These are phyloP conservation scores for Mentha longifolia DNA, from an alignment of 257 asterid genomes.

Conservation along the genomic window DNA sequence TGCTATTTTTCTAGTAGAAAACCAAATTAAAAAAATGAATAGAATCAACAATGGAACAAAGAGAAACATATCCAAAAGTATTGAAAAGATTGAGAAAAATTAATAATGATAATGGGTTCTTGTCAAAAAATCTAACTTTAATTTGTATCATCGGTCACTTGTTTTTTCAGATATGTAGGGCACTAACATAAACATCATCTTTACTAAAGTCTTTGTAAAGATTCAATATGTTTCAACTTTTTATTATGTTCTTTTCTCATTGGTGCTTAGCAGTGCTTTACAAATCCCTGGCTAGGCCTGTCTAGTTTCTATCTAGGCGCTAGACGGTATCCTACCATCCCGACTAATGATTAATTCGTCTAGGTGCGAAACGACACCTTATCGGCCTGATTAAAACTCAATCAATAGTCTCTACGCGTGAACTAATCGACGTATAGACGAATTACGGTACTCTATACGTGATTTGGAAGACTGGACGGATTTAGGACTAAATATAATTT, in stretches of 20 bases:
- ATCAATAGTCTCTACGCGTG: too few species aligned
- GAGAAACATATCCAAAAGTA: neutral
- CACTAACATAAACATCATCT: conserved; percentile 24
- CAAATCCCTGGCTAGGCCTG: too few species aligned
- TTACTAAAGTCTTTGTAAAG: conserved; percentile 41
- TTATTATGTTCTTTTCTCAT: neutral
- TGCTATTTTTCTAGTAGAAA: conserved; percentile 14
- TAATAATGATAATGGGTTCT: conserved; percentile 26
- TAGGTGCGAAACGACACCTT: too few species aligned
- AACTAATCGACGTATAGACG: too few species aligned
- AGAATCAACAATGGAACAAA: conserved; percentile 30
- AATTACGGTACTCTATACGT: too few species aligned
- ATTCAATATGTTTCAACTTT: conserved; percentile 47
- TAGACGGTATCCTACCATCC: too few species aligned
- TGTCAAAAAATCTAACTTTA: conserved; percentile 5
- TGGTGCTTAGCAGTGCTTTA: conserved; percentile 7
- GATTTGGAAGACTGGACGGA: too few species aligned
- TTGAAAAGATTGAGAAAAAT: conserved; percentile 3
- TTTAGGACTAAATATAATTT: too few species aligned
- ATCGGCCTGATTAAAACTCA: too few species aligned
- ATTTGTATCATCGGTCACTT: conserved; percentile 17
- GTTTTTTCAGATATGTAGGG: conserved; percentile 42
- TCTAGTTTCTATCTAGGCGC: too few species aligned
- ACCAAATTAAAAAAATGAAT: neutral
- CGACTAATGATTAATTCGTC: too few species aligned